phyloP scores from a whole-genome alignment of 2,329 filamentous ascomycete genomes.

The Stemphylium beticola region DNA sequence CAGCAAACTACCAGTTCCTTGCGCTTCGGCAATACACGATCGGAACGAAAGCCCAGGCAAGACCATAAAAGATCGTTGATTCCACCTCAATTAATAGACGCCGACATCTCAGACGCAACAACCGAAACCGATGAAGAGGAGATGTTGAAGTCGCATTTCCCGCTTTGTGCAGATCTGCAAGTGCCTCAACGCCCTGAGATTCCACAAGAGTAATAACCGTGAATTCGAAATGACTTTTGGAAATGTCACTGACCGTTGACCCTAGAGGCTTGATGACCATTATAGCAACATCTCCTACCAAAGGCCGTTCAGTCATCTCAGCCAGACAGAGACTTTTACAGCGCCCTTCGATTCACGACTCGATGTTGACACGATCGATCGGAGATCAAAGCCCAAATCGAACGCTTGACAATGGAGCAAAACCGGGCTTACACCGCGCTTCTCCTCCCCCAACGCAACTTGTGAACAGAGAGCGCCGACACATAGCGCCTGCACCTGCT shows the following conservation, averaged over 20 bases:
- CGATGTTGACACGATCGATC: constrained; percentile 11
- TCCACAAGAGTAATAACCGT: constrained; percentile 2
- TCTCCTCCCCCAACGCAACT: constrained; percentile 6
- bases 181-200: constrained; percentile 4
- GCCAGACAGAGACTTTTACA: constrained; percentile 27
- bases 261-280: neutral
- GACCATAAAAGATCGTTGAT: neutral
- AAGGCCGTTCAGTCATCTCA: constrained; percentile 14
- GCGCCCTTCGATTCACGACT: constrained; percentile 26
- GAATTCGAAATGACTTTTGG: neutral
- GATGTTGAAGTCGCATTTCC: neutral
- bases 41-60: neutral
- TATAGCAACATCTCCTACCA: constrained; percentile 3
- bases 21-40: neutral
- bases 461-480: neutral
- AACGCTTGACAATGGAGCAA: neutral
- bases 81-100: neutral
- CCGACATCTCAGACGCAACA: neutral
- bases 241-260: constrained; percentile 3
- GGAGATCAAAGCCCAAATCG: neutral
- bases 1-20: neutral
- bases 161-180: neutral
- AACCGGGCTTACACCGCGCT: neutral
- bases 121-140: constrained; percentile 19
- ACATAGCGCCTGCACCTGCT: neutral